Conservation (phyloP, 2,329 filamentous ascomycete species). For the Pyricularia grisea region DNA sequence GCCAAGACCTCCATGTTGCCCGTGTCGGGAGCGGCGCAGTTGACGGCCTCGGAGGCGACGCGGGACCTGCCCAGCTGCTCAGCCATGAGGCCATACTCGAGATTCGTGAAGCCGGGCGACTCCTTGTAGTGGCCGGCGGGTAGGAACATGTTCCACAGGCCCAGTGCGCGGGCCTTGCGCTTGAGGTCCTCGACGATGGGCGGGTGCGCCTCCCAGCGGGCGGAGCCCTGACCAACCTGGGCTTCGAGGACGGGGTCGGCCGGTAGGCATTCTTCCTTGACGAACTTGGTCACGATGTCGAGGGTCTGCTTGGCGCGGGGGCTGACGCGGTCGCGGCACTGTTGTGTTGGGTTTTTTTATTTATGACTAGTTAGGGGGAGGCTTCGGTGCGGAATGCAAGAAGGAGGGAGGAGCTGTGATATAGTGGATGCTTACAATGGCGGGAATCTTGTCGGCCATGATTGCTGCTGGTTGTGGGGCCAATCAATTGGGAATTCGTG, state of each 20-base stretch:
- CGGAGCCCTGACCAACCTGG: constrained; percentile 66
- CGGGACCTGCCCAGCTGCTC: constrained; percentile 86
- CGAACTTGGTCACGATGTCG: constrained; percentile 87
- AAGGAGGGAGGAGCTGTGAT: neutral
- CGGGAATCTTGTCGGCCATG: constrained; percentile 36
- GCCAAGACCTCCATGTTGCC: constrained; percentile 94
- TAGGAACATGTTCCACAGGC: constrained; percentile 97
- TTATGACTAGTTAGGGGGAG: neutral
- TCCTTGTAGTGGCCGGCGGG: constrained; percentile 92
- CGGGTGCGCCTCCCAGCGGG: constrained; percentile 75
- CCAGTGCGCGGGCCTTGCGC: constrained; percentile 68
- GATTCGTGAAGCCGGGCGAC: constrained; percentile 86
- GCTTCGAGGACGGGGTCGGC: constrained; percentile 74
- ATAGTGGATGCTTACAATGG: constrained; percentile 26
- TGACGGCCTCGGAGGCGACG: constrained; percentile 76
- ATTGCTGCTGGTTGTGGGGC: neutral
- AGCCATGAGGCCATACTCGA: constrained; percentile 97
- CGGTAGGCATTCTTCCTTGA: constrained; percentile 88
- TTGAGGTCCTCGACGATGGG: constrained; percentile 83
- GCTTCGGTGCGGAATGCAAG: neutral
- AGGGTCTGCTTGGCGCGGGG: constrained; percentile 76
- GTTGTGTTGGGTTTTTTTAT: neutral
- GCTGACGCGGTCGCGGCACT: constrained; percentile 53
- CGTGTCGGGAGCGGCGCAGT: constrained; percentile 85
- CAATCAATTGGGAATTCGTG: neutral